Base-by-base conservation (phyloP, 176 grass and related monocot species). In the Triticum urartu region DNA sequence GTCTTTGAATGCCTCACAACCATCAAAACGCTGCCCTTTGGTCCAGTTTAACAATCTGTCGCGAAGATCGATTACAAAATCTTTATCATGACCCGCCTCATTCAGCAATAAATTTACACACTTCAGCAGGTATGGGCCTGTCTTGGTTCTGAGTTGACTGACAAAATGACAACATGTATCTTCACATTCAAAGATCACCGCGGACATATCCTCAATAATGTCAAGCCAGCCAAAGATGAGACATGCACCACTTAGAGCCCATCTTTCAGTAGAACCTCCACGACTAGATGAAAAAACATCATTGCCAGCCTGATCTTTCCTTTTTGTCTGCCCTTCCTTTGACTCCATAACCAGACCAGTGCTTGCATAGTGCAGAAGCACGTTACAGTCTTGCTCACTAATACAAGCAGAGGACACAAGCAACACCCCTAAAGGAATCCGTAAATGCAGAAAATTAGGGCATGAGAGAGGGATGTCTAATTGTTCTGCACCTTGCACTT, bases 391-490 rank as follows among this genome's bases (percentile, higher is more conserved):
- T 61, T 86, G 82, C 74, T 87, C 80, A 62, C 95, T 67, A 58
- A 95, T 56, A 88, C 52, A 89, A 76, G 68, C 74, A 62, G 79
- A 63, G 20, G 81, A 81, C 68, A 64, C 79, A 76, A 95, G 80
- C 84, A 98, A 77, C 81, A 95, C 82, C 24, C 95, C 95, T 83
- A 92, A 82, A 61, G 89, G 89, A 81, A 95, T 89, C 69, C 64
- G 89, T 68, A 64, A 43, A 89, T 81, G 81, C 56, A 95, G 77
- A 68, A 93, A 77, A 92, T 86, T 91, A 60, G 78, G 77, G 62
- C 67, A 59, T 59, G 75, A 60, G n/a, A 40, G 34, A 80, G 28
- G 68, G 68, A 43, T 6, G 20, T 88, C 69, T 52, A 64, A 83
- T 42, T 33, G 28, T 69, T 79, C 60, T 83, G 79, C 85, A 72